Base-by-base conservation (phyloP, 192 early-diverging fungal species). In the Chytriomyces sp. region DNA sequence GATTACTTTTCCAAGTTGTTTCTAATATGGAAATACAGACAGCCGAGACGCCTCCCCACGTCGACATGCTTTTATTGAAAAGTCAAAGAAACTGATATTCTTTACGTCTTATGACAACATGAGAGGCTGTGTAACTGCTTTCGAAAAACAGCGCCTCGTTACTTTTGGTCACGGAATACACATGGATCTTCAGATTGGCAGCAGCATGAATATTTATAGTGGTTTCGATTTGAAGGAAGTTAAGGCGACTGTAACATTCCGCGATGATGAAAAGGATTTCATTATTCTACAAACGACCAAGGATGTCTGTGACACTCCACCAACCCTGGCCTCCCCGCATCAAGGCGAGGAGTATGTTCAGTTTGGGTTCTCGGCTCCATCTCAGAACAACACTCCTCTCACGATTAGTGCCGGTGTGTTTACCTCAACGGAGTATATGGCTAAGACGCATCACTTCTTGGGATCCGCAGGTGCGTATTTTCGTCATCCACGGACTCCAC, bases 241-340 rank as follows among this genome's bases (percentile, higher is more conserved):
- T 26, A 56, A 56, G 26, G 55, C 55, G 6, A 56, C 28, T 28
- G 55, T 56, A 26, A 19, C 55, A 7, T 56, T 56, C 55, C 7
- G 55, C 26, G 55, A 56, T 26, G 55, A 56, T 56, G 55, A 22
- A 12, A 56, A 56, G 26, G 55, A 56, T 26, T 56, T 56, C 55
- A 19, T 56, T 8, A 56, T 56, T 56, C 55, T 56, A 12, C 19
- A 56, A 56, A 56, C 55, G 28, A 28, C 28, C 26, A 26, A 56
- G 55, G 55, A 56, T 56, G 55, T 28, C 55, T 56, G 55, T 28
- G 55, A 56, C 6, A 22, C 6, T 56, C 55, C 55, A 56, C 55
- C 55, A 7, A 56, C 55, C 6, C 55, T 56, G 5, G 55, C 55
- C 26, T 7, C 6, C 28, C 55, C 55, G 6, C 12, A 28, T 56